A percentile compares a stretch with the other conserved stretches of the same genome.
These are phyloP conservation scores for Croton laevigatus DNA, from an alignment of 441 rosid species.

Conservation along the genomic window DNA sequence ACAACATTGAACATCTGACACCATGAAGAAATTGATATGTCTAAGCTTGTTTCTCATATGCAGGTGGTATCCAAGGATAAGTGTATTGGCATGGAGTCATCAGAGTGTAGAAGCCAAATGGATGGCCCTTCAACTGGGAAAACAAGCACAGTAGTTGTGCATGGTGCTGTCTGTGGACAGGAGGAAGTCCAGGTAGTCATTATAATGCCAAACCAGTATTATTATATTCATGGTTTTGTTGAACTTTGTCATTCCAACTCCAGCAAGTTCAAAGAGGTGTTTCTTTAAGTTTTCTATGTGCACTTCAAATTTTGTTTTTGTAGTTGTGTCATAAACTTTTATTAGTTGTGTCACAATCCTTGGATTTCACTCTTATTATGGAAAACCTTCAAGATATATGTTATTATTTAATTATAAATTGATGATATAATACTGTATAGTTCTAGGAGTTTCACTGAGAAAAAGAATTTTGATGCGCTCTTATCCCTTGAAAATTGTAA, in stretches of 20 bases:
- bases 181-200: constrained; percentile 31
- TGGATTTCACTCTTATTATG: neutral
- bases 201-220: neutral
- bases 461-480: neutral
- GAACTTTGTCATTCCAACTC: neutral
- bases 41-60: constrained; percentile 16
- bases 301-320: neutral
- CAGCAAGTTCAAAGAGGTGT: neutral
- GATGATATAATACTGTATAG: neutral
- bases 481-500: neutral
- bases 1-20: neutral
- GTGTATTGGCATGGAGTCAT: constrained; percentile 19
- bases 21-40: constrained; percentile 9
- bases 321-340: neutral
- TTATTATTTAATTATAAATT: neutral
- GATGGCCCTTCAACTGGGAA: constrained; percentile 18
- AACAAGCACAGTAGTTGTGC: constrained; percentile 14
- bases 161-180: constrained; percentile 27
- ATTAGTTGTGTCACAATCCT: neutral
- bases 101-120: constrained; percentile 25
- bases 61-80: constrained; percentile 37
- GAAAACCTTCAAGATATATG: neutral
- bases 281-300: neutral
- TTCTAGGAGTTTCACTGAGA: neutral
- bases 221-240: neutral